phyloP scores from a whole-genome alignment of 106 monocot genomes.

The Dendrobium officinale region DNA sequence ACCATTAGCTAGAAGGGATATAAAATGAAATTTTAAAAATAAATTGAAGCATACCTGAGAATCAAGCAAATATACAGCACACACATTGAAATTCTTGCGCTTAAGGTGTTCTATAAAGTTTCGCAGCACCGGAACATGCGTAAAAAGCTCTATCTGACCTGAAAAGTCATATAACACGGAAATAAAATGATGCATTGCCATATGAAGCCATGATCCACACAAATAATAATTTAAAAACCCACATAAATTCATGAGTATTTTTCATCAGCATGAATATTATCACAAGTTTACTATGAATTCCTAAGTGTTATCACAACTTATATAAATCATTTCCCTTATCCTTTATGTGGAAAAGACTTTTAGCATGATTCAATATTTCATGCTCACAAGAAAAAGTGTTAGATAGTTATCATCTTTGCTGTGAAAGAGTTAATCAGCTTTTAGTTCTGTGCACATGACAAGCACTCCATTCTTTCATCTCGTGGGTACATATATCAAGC shows the following conservation, averaged over 20 bases:
- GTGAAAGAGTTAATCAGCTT: background rate
- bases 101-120: slow-evolving; percentile 83
- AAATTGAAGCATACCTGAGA: slow-evolving; percentile 57
- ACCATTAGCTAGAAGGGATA: background rate
- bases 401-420: too few species aligned
- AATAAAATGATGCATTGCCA: background rate
- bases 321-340: background rate
- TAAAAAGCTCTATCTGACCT: slow-evolving; percentile 97
- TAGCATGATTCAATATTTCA: background rate
- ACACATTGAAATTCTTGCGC: slow-evolving; percentile 81
- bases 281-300: background rate
- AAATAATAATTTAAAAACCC: background rate
- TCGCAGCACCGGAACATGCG: slow-evolving; percentile 80
- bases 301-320: background rate
- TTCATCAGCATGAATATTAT: background rate
- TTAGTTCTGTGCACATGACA: slow-evolving; percentile 1
- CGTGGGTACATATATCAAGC: background rate
- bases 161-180: slow-evolving; percentile 8
- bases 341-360: background rate
- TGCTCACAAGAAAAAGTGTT: background rate
- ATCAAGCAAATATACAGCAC: slow-evolving; percentile 85
- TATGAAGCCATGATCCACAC: background rate
- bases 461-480: background rate
- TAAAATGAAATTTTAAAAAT: background rate
- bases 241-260: background rate